Conservation (phyloP, 257 asterid species). For the Salvia hispanica region DNA sequence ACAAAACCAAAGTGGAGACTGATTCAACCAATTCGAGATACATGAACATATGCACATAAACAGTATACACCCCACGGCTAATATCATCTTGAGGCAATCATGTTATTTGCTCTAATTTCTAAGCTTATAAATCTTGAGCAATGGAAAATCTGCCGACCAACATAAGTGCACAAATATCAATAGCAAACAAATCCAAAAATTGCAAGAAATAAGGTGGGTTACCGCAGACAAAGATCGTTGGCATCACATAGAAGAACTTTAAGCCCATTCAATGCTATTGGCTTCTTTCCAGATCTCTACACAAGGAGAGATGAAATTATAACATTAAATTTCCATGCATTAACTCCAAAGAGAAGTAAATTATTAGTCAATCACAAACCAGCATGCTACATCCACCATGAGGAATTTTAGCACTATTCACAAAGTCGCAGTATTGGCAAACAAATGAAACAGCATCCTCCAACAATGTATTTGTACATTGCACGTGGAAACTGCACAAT, state of each 20-base stretch:
- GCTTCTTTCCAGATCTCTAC: slow-evolving; percentile 65
- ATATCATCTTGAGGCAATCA: too few relatives aligned
- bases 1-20: background rate
- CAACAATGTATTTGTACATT: slow-evolving; percentile 44
- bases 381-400: slow-evolving; percentile 48
- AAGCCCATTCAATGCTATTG: slow-evolving; percentile 56
- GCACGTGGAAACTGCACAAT: slow-evolving; percentile 66
- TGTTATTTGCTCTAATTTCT: too few relatives aligned
- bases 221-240: slow-evolving; percentile 70
- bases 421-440: slow-evolving; percentile 64
- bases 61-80: too few relatives aligned
- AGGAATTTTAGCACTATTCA: slow-evolving; percentile 53
- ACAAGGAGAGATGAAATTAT: slow-evolving; percentile 37
- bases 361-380: slow-evolving; percentile 48
- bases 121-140: slow-evolving; percentile 7
- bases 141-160: background rate
- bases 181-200: background rate
- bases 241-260: slow-evolving; percentile 59
- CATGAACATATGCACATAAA: background rate
- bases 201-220: slow-evolving; percentile 31
- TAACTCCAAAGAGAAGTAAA: slow-evolving; percentile 18
- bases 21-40: background rate
- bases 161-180: slow-evolving; percentile 4
- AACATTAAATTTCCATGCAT: slow-evolving; percentile 13
- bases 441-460: slow-evolving; percentile 43